Evolutionary conservation across 176 grass and related monocot species (phyloP).

Genomic region (Eleusine indica): DNA sequence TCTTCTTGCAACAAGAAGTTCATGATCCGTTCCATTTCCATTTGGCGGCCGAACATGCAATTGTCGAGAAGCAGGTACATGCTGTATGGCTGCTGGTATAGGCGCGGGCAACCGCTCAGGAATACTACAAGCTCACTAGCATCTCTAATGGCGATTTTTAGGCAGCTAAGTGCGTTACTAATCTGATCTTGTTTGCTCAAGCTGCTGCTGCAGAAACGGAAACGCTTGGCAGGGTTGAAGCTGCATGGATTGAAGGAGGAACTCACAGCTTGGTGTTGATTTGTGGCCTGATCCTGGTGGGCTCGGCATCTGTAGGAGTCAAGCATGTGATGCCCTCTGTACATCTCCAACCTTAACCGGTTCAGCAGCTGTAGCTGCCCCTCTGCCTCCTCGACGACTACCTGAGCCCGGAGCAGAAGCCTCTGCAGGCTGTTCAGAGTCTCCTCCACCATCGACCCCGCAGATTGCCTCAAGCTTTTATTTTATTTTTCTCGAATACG

Average conservation of each 20-base stretch:
- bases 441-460: neutral
- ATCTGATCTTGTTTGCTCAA: neutral
- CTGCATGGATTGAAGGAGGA: neutral
- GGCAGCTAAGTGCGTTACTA: neutral
- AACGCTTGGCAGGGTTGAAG: slow-evolving; percentile 13
- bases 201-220: neutral
- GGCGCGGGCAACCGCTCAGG: neutral
- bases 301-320: neutral
- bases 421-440: neutral
- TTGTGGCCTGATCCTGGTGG: neutral
- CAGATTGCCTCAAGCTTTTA: too few species aligned
- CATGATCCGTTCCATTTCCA: slow-evolving; percentile 6
- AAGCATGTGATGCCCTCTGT: neutral
- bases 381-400: neutral
- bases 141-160: neutral
- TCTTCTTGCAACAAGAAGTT: neutral
- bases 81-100: neutral
- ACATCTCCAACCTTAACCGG: neutral
- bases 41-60: slow-evolving; percentile 5
- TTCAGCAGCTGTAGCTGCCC: neutral
- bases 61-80: slow-evolving; percentile 3
- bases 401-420: neutral
- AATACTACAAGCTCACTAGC: neutral
- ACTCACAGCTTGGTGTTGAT: neutral
- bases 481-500: too few species aligned